These are phyloP conservation scores for Phyllachora maydis DNA, from an alignment of 2,329 filamentous ascomycete species.

Conservation along the genomic window DNA sequence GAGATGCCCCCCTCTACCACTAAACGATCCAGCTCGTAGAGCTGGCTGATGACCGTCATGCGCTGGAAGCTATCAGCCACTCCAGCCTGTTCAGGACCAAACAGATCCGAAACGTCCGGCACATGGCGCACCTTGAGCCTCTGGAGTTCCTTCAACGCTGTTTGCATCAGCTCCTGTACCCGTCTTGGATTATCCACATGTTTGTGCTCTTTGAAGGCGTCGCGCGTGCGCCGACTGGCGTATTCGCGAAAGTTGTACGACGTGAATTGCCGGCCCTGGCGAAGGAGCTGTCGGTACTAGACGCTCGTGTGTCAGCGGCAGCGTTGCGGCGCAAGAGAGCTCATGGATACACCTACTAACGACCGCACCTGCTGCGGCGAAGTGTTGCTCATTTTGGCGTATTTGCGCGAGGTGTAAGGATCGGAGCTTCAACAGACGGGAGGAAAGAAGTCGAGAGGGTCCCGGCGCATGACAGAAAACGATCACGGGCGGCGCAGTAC, in stretches of 20 bases:
- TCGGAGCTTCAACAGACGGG: too few species aligned
- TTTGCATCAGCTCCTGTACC: constrained; percentile 78
- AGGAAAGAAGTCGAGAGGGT: too few species aligned
- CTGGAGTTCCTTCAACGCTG: constrained; percentile 70
- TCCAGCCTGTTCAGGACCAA: background rate
- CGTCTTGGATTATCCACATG: constrained; percentile 49
- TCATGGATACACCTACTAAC: constrained; percentile 27
- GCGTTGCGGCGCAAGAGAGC: too few species aligned
- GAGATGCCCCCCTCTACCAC: constrained; percentile 79
- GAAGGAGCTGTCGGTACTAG: constrained; percentile 81
- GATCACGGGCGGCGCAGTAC: too few species aligned
- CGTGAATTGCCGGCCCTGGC: constrained; percentile 70
- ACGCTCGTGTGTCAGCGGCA: too few species aligned
- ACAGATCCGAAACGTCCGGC: background rate
- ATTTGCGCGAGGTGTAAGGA: too few species aligned
- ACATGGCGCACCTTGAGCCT: constrained; percentile 63
- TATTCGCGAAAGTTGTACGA: constrained; percentile 98
- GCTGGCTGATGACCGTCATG: constrained; percentile 87
- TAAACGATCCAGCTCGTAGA: constrained; percentile 78
- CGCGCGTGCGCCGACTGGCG: constrained; percentile 71
- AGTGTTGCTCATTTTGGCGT: too few species aligned
- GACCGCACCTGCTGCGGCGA: constrained; percentile 36
- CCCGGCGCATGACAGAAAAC: too few species aligned
- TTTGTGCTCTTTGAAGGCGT: constrained; percentile 73
- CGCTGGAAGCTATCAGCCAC: constrained; percentile 32